These are phyloP conservation scores for Ramalina intermedia DNA, from an alignment of 495 filamentous ascomycete genomes.

Conservation along the genomic window DNA sequence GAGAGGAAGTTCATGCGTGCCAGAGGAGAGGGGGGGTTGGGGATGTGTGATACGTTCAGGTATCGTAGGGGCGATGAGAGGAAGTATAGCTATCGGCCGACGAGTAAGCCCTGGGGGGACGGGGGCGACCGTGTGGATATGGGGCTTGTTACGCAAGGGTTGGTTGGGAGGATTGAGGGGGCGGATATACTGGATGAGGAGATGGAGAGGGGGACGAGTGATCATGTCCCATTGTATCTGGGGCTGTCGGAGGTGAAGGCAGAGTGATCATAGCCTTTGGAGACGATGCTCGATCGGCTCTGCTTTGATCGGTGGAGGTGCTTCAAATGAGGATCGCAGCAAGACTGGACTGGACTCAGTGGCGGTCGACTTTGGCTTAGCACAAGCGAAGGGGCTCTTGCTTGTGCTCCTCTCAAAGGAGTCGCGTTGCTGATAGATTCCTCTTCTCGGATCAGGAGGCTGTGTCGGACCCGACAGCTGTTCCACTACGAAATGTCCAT, in stretches of 20 bases:
- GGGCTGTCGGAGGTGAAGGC: conserved; percentile 1
- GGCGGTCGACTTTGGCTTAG: too few relatives aligned
- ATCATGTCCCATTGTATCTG: conserved; percentile 24
- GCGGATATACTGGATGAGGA: conserved; percentile 22
- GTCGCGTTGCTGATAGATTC: too few relatives aligned
- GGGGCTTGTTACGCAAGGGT: conserved; percentile 15
- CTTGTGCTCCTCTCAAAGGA: too few relatives aligned
- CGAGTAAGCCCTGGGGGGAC: conserved; percentile 19
- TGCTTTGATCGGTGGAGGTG: background rate
- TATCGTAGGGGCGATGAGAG: conserved; percentile 13
- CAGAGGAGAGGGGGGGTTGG: background rate
- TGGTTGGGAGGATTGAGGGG: conserved; percentile 11
- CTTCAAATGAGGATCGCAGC: background rate
- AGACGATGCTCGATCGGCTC: too few relatives aligned
- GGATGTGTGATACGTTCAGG: conserved; percentile 21
- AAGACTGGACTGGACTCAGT: too few relatives aligned
- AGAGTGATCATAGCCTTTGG: too few relatives aligned
- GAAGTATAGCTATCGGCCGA: conserved; percentile 21
- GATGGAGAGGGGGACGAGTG: conserved; percentile 22
- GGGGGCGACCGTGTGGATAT: conserved; percentile 28
- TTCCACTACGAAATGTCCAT: too few relatives aligned
- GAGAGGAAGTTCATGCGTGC: conserved; percentile 30
- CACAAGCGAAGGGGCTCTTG: too few relatives aligned
- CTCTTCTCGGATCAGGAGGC: too few relatives aligned
- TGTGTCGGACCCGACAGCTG: too few relatives aligned